Conservation (phyloP, 495 filamentous ascomycete species). For the Daldinia loculata region DNA sequence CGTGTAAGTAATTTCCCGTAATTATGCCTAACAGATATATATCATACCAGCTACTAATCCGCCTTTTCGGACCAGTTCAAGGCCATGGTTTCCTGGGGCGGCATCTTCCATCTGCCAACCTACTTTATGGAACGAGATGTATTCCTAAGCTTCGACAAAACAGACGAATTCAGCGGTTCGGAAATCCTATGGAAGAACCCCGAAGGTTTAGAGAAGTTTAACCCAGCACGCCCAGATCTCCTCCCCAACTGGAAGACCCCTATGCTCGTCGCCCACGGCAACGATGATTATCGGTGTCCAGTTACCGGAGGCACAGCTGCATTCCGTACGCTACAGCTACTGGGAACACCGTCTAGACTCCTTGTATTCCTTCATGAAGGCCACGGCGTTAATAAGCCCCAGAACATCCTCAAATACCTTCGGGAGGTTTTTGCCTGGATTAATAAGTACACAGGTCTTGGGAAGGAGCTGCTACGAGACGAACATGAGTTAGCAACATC, state of each 20-base stretch:
- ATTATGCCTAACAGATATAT: not conserved
- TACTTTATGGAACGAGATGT: constrained; percentile 22
- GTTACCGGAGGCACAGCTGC: constrained; percentile 74
- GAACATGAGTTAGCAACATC: too few species aligned
- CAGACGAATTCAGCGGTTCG: constrained; percentile 13
- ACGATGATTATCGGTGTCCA: constrained; percentile 76
- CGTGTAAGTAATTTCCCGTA: constrained; percentile 25
- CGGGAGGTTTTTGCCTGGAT: constrained; percentile 74
- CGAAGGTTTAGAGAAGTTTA: constrained; percentile 26
- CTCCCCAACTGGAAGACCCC: constrained; percentile 44
- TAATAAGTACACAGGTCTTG: constrained; percentile 27
- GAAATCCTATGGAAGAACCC: constrained; percentile 25
- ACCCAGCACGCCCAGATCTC: constrained; percentile 35
- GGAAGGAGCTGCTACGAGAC: not conserved
- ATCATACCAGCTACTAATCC: not conserved
- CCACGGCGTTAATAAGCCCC: constrained; percentile 70
- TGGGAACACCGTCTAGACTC: constrained; percentile 65
- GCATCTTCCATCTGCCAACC: constrained; percentile 32
- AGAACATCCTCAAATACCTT: constrained; percentile 76
- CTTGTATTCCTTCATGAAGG: constrained; percentile 64
- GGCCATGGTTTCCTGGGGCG: constrained; percentile 37
- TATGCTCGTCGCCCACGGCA: constrained; percentile 57
- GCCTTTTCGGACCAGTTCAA: constrained; percentile 34
- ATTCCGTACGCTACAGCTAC: constrained; percentile 76
- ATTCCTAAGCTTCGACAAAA: not conserved